Percentiles rank a stretch among this genome's conserved stretches.
phyloP scores from a whole-genome alignment of 495 filamentous ascomycete genomes.

The Podospora appendiculata region DNA sequence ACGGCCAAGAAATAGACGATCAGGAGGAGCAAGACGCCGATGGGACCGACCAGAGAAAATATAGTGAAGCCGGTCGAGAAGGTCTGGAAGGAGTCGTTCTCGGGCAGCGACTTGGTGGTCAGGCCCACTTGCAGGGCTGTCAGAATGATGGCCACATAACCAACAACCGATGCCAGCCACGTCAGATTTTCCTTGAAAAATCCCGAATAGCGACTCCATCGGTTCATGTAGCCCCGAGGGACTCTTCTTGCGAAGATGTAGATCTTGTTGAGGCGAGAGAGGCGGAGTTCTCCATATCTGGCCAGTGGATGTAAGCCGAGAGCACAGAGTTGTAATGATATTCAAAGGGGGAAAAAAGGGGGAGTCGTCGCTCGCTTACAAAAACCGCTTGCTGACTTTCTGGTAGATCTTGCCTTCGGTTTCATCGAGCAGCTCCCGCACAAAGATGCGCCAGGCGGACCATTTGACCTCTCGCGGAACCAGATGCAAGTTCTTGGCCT shows the following conservation, averaged over 20 bases:
- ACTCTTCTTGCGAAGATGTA: slow-evolving; percentile 10
- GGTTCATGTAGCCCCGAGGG: slow-evolving; percentile 13
- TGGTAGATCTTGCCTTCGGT: slow-evolving; percentile 11
- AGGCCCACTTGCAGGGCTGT: slow-evolving; percentile 55
- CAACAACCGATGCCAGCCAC: slow-evolving; percentile 33
- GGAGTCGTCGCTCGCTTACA: neutral
- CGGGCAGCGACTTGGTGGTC: slow-evolving; percentile 26
- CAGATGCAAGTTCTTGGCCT: slow-evolving; percentile 29
- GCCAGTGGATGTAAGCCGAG: too few species aligned
- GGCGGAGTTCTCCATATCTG: slow-evolving; percentile 36
- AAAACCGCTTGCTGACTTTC: slow-evolving; percentile 21
- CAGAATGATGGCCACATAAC: slow-evolving; percentile 47
- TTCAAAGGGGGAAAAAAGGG: too few species aligned
- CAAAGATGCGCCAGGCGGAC: slow-evolving; percentile 19
- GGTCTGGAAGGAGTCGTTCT: slow-evolving; percentile 33
- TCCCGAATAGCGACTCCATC: slow-evolving; percentile 24
- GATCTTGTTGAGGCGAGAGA: slow-evolving; percentile 32
- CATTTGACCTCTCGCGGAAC: slow-evolving; percentile 26
- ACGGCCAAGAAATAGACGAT: neutral
- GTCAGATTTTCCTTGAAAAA: slow-evolving; percentile 41
- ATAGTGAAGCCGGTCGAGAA: slow-evolving; percentile 48
- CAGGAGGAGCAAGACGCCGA: neutral
- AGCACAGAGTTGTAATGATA: too few species aligned
- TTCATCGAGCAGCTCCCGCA: neutral
- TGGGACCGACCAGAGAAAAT: slow-evolving; percentile 23